Percentiles rank a stretch among this genome's conserved stretches.
These are phyloP conservation scores for Nadsonia fulvescens DNA, from an alignment of 805 yeast genomes.

Conservation along the genomic window DNA sequence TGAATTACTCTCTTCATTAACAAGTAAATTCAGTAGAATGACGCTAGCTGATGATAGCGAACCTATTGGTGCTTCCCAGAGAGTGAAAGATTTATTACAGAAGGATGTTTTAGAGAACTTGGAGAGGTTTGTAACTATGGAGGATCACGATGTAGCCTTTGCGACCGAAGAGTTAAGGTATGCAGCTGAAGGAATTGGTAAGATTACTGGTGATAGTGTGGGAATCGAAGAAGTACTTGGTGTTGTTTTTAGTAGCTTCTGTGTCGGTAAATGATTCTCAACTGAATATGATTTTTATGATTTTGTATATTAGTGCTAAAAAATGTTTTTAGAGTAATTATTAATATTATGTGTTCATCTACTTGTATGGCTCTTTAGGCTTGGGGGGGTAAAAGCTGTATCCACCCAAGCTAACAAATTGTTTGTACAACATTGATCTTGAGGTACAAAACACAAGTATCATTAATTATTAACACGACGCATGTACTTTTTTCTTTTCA, in stretches of 20 bases:
- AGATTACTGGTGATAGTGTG: constrained; percentile 74
- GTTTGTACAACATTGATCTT: too few relatives aligned
- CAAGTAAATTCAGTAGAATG: constrained; percentile 27
- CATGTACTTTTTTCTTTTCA: too few relatives aligned
- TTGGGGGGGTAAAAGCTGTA: too few relatives aligned
- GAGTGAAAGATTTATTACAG: constrained; percentile 58
- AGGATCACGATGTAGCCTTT: constrained; percentile 48
- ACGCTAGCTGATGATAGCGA: constrained; percentile 27
- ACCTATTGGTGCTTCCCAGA: constrained; percentile 53
- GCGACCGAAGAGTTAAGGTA: constrained; percentile 61
- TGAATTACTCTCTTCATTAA: constrained; percentile 25
- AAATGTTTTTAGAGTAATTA: too few relatives aligned
- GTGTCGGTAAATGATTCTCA: constrained; percentile 68
- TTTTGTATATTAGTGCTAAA: too few relatives aligned
- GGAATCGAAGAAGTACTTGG: constrained; percentile 85
- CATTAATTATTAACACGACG: too few relatives aligned
- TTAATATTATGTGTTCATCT: too few relatives aligned
- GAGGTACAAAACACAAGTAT: too few relatives aligned
- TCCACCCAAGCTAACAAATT: too few relatives aligned
- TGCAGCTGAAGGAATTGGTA: constrained; percentile 77
- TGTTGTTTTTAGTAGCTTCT: constrained; percentile 78
- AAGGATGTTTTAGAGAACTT: constrained; percentile 66
- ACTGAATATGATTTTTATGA: too few relatives aligned
- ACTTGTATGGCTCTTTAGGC: too few relatives aligned
- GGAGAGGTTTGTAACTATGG: constrained; percentile 31